A percentile compares a stretch with the other conserved stretches of the same genome.
Evolutionary conservation across 768 basidiomycete genomes (phyloP).

Genomic region (Collybiopsis luxurians): DNA sequence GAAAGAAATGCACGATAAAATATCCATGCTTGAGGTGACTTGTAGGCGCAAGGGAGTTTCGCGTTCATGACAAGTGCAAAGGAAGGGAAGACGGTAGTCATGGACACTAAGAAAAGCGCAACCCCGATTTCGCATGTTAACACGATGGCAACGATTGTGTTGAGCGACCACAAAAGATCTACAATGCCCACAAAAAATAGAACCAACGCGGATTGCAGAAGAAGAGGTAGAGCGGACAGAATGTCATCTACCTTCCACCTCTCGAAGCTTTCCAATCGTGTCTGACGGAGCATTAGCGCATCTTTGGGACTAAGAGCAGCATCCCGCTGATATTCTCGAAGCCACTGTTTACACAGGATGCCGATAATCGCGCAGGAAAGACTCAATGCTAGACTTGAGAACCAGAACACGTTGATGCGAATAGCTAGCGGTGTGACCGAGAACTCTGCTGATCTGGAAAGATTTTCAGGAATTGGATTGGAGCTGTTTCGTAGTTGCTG

Average conservation of each 20-base stretch:
- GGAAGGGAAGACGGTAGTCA: constrained; percentile 15
- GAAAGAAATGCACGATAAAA: constrained; percentile 10
- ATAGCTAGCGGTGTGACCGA: neutral
- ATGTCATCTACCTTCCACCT: constrained; percentile 27
- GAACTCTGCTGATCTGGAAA: neutral
- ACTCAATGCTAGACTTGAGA: constrained; percentile 7
- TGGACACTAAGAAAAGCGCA: constrained; percentile 15
- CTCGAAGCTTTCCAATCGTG: constrained; percentile 25
- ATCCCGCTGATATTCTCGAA: constrained; percentile 21
- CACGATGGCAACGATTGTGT: constrained; percentile 16
- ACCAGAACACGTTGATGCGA: constrained; percentile 13
- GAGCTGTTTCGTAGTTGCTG: neutral
- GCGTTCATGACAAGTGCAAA: neutral
- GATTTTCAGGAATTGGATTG: neutral
- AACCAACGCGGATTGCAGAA: constrained; percentile 26
- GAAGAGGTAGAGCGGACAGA: constrained; percentile 23
- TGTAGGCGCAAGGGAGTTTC: constrained; percentile 21
- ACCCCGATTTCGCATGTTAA: constrained; percentile 18
- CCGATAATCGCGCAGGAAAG: constrained; percentile 7
- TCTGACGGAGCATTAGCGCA: constrained; percentile 21
- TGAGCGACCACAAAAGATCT: constrained; percentile 24
- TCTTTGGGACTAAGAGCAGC: constrained; percentile 15
- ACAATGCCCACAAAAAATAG: constrained; percentile 28
- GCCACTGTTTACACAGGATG: constrained; percentile 16
- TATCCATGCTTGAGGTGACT: constrained; percentile 23